phyloP scores from a whole-genome alignment of 148 eudicot genomes.

The Selenicereus undatus region DNA sequence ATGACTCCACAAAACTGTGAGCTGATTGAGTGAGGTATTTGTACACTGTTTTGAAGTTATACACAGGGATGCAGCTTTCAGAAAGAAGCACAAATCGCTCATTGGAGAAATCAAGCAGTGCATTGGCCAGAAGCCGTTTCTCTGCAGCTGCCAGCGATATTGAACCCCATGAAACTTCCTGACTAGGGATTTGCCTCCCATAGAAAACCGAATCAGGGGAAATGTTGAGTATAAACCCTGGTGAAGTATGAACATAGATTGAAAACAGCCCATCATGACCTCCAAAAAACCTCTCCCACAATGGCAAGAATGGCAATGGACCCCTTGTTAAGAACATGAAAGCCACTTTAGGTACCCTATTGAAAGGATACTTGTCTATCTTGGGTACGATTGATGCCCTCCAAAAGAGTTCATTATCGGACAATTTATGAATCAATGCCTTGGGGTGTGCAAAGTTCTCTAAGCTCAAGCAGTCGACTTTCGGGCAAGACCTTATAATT shows the following conservation, averaged over 20 bases:
- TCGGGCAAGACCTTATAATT: constrained; percentile 28
- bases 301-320: constrained; percentile 59
- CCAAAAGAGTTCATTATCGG: constrained; percentile 71
- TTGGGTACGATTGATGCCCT: constrained; percentile 75
- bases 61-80: constrained; percentile 80
- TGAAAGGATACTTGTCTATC: constrained; percentile 50
- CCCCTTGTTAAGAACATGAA: constrained; percentile 82
- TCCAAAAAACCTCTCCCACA: constrained; percentile 84
- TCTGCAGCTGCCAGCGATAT: constrained; percentile 68
- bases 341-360: constrained; percentile 65
- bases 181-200: constrained; percentile 64
- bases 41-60: constrained; percentile 67
- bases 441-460: constrained; percentile 39
- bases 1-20: constrained; percentile 67
- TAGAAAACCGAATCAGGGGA: constrained; percentile 58
- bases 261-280: constrained; percentile 57
- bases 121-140: constrained; percentile 74
- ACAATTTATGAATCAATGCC: constrained; percentile 46
- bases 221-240: constrained; percentile 52
- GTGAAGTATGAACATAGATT: constrained; percentile 64
- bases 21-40: constrained; percentile 53
- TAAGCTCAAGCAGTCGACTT: constrained; percentile 40
- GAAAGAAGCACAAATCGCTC: constrained; percentile 77
- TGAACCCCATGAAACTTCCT: constrained; percentile 86
- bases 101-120: constrained; percentile 78